A percentile compares a stretch with the other conserved stretches of the same genome.
These are phyloP conservation scores for Triticum urartu DNA, from an alignment of 176 grass and related monocot genomes.

Conservation along the genomic window DNA sequence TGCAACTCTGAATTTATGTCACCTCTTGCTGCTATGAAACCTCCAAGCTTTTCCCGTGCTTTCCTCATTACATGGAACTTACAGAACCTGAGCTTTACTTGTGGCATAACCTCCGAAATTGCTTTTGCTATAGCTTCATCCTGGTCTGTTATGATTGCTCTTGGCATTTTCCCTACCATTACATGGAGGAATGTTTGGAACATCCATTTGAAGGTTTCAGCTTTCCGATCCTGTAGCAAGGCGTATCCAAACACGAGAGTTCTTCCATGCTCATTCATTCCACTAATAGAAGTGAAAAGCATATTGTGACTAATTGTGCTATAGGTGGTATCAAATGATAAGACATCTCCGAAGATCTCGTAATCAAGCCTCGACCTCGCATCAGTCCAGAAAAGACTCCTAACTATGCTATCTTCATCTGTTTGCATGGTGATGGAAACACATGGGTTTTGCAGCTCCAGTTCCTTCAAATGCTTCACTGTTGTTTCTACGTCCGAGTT, in stretches of 20 bases:
- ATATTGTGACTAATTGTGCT: conserved; percentile 16
- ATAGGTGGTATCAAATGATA: conserved; percentile 32
- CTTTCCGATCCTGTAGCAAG: background rate
- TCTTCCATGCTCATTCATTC: conserved; percentile 11
- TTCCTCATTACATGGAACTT: conserved; percentile 25
- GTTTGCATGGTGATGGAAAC: background rate
- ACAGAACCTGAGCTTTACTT: background rate
- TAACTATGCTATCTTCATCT: background rate
- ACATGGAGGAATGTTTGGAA: conserved; percentile 24
- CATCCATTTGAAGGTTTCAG: conserved; percentile 33
- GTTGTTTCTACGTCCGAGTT: conserved; percentile 25
- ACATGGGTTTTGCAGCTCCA: conserved; percentile 9
- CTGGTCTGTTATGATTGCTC: conserved; percentile 22
- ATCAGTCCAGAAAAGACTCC: conserved; percentile 27
- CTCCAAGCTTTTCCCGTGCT: background rate
- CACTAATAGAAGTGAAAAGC: conserved; percentile 30
- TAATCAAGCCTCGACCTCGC: background rate
- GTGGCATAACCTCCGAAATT: conserved; percentile 13
- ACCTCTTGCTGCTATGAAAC: background rate
- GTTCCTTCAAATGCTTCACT: conserved; percentile 20
- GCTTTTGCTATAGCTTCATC: conserved; percentile 28
- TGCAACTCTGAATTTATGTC: background rate
- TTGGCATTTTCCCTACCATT: conserved; percentile 33
- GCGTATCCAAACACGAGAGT: conserved; percentile 19
- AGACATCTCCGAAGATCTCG: conserved; percentile 21